These are phyloP conservation scores for Picochlorum sp. DNA, from an alignment of 139 green algal species.

Conservation along the genomic window DNA sequence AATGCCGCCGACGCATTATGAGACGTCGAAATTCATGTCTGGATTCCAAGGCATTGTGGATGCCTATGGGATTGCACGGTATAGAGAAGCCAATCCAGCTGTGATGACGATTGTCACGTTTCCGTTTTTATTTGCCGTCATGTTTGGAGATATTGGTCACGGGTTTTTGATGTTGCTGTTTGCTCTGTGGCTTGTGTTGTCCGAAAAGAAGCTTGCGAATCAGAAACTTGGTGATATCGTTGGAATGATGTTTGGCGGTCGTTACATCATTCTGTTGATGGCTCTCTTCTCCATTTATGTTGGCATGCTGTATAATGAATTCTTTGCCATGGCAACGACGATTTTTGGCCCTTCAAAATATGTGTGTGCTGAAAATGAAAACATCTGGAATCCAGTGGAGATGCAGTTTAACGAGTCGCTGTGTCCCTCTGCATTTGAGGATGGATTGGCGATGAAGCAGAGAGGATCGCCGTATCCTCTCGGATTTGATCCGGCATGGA, in stretches of 20 bases:
- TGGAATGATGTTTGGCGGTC: slow-evolving; percentile 84
- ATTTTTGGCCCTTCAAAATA: slow-evolving; percentile 63
- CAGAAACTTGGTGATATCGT: slow-evolving; percentile 81
- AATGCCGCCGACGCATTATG: slow-evolving; percentile 86
- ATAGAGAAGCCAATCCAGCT: slow-evolving; percentile 90
- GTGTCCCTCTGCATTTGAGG: slow-evolving; percentile 35
- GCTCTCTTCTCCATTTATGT: slow-evolving; percentile 92
- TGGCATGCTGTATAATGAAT: slow-evolving; percentile 96
- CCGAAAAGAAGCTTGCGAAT: slow-evolving; percentile 68
- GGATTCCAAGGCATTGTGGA: slow-evolving; percentile 96
- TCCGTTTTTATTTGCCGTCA: slow-evolving; percentile 98
- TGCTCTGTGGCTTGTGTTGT: slow-evolving; percentile 63
- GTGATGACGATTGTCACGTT: slow-evolving; percentile 97
- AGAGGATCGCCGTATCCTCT: slow-evolving; percentile 58
- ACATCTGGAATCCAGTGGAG: slow-evolving; percentile 20
- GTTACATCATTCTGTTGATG: slow-evolving; percentile 97
- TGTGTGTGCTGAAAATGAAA: slow-evolving; percentile 27
- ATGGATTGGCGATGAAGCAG: slow-evolving; percentile 32
- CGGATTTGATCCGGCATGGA: slow-evolving; percentile 94
- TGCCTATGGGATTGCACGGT: slow-evolving; percentile 90
- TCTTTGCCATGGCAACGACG: slow-evolving; percentile 89
- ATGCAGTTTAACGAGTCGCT: slow-evolving; percentile 33
- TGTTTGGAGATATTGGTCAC: slow-evolving; percentile 98
- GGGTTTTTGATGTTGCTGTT: slow-evolving; percentile 80
- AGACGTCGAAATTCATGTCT: slow-evolving; percentile 79